Base-by-base conservation (phyloP, 176 grass and related monocot genomes). In the Olyra latifolia region DNA sequence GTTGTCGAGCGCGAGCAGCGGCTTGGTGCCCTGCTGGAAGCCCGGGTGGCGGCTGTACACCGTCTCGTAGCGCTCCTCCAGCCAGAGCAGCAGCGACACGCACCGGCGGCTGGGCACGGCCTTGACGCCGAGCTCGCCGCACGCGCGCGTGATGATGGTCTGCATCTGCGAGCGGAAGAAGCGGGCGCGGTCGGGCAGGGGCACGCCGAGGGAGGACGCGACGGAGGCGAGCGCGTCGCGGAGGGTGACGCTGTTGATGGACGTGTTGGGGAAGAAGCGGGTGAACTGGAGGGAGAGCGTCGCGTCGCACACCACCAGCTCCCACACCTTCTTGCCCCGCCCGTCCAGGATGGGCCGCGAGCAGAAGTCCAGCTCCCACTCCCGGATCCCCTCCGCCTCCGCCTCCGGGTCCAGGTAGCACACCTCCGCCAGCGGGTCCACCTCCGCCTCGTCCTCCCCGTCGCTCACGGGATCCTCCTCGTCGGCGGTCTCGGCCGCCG, bases 351-450 rank as follows among this genome's bases (percentile, higher is more conserved):
- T 95, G 5, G 90, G 96, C 6, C 96, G 84, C 24, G 90, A 99
- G 87, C 96, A 99, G 90, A 99, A 99, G 85, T 99, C 96, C 48
- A 99, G 35, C 81, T 99, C 88, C 96, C 96, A 99, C 55, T 99
- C 96, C 65, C 84, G 72, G 82, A 93, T 99, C 80, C 81, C 69
- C 69, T 77, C 90, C 19, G 82, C 78, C 38, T 99, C 90, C 48
- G 67, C 81, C 38, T 81, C 88, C 13, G 81, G 86, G 86, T 99
- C 92, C 44, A 99, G 88, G 84, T 95, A 99, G 75, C 90, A 82
- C 73, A 99, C 84, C 93, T 99, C 92, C 7, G 81, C 86, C 41
- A 86, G 75, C 60, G 90, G 90, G 75, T 99, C 92, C 70, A 83
- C 42, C 2, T 79, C 87, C 3, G 83, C 83, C 16, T 79, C 87